phyloP scores from a whole-genome alignment of 306 rosid genomes.

The Pyrus bretschneideri region DNA sequence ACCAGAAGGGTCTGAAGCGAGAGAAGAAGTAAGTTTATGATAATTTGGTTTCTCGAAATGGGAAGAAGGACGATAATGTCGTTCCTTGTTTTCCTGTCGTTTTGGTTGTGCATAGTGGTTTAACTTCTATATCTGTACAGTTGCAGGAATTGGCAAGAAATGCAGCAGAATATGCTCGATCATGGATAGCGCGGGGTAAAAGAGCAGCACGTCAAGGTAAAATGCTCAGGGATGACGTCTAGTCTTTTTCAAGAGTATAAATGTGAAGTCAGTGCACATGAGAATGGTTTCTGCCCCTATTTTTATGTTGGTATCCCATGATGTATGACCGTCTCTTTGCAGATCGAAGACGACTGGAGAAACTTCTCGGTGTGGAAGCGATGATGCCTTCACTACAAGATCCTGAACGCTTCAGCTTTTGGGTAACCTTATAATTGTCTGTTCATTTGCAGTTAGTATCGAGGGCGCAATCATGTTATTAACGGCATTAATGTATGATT shows the following conservation, averaged over 20 bases:
- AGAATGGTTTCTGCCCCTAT: neutral
- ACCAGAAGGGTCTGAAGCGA: slow-evolving; percentile 65
- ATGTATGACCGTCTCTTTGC: slow-evolving; percentile 13
- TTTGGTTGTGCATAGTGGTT: slow-evolving; percentile 9
- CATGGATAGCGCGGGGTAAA: slow-evolving; percentile 72
- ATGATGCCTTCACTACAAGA: slow-evolving; percentile 78
- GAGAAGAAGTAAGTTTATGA: slow-evolving; percentile 48
- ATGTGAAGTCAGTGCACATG: neutral
- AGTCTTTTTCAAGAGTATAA: neutral
- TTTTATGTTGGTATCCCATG: neutral
- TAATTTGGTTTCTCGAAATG: slow-evolving; percentile 12
- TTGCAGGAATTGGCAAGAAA: slow-evolving; percentile 49
- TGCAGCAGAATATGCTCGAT: slow-evolving; percentile 61
- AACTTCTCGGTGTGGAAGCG: slow-evolving; percentile 56
- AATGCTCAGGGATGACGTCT: neutral
- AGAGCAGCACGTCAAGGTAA: slow-evolving; percentile 72
- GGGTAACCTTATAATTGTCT: slow-evolving; percentile 40
- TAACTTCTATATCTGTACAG: slow-evolving; percentile 32
- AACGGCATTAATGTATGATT: slow-evolving; percentile 13
- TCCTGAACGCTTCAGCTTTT: slow-evolving; percentile 90
- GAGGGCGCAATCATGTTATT: neutral
- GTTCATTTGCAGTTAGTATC: neutral
- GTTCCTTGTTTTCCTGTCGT: neutral
- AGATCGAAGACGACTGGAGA: slow-evolving; percentile 77
- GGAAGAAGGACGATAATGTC: neutral